Evolutionary conservation across 129 eudicot genomes (phyloP).

Genomic region (Rutidosis leptorrhynchoides): DNA sequence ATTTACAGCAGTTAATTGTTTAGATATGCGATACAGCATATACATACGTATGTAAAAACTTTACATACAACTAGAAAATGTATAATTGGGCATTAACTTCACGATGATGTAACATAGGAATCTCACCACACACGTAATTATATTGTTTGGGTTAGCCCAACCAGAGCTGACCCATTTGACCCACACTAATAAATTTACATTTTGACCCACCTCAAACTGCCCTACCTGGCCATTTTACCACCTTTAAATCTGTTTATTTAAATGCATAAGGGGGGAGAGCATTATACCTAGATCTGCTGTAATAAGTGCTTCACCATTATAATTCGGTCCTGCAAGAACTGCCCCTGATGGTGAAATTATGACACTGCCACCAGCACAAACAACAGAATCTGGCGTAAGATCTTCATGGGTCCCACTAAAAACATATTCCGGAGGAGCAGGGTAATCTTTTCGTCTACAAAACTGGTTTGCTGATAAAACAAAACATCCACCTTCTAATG

Average conservation of each 20-base stretch:
- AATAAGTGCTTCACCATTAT: conserved; percentile 87
- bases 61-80: no score
- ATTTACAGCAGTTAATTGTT: not conserved
- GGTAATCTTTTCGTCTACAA: conserved; percentile 92
- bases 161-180: not conserved
- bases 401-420: conserved; percentile 73
- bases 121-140: not conserved
- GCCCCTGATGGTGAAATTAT: conserved; percentile 86
- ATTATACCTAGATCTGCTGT: conserved; percentile 83
- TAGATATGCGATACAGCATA: no score
- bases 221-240: not conserved
- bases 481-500: conserved; percentile 97
- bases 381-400: conserved; percentile 76
- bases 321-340: conserved; percentile 92
- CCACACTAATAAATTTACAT: not conserved
- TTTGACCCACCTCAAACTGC: not conserved
- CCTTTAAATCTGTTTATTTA: not conserved
- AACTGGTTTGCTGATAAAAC: conserved; percentile 92
- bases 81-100: no score
- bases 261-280: not conserved
- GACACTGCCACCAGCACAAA: conserved; percentile 95
- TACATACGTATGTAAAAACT: no score
- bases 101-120: not conserved
- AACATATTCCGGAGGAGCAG: conserved; percentile 85
- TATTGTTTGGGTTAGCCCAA: not conserved